Conservation (phyloP, 495 filamentous ascomycete species). For the Penicillium arizonense region DNA sequence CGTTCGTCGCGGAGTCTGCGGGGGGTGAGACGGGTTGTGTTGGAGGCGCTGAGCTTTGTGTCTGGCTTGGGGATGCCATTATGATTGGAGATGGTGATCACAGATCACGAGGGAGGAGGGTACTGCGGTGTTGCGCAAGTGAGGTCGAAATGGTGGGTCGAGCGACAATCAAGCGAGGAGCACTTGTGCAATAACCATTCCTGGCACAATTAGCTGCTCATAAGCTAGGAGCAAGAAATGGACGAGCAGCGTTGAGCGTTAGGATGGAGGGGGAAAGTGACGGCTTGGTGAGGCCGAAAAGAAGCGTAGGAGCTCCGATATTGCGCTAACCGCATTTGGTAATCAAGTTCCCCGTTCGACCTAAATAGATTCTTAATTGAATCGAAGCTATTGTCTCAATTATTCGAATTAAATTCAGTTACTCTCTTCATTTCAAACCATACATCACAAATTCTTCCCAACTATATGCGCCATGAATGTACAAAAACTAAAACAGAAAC, state of each 20-base stretch:
- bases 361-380: background rate
- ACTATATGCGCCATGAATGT: constrained; percentile 9
- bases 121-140: constrained; percentile 1
- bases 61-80: constrained; percentile 45
- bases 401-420: background rate
- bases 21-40: constrained; percentile 47
- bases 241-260: background rate
- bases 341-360: background rate
- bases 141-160: constrained; percentile 2
- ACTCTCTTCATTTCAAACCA: constrained; percentile 1
- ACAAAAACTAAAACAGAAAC: constrained; percentile 13
- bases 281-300: constrained; percentile 19
- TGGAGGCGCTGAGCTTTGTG: constrained; percentile 31
- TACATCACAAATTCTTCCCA: background rate
- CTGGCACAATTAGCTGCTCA: background rate
- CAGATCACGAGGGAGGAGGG: constrained; percentile 2
- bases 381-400: no score
- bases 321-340: constrained; percentile 19
- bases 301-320: constrained; percentile 22
- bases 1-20: constrained; percentile 35
- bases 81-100: background rate
- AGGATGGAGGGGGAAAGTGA: constrained; percentile 3
- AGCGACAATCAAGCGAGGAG: no score
- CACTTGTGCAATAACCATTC: background rate
- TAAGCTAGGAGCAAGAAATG: background rate